Evolutionary conservation across 768 basidiomycete species (phyloP).

Genomic region (Tylopilus rubrobrunneus): DNA sequence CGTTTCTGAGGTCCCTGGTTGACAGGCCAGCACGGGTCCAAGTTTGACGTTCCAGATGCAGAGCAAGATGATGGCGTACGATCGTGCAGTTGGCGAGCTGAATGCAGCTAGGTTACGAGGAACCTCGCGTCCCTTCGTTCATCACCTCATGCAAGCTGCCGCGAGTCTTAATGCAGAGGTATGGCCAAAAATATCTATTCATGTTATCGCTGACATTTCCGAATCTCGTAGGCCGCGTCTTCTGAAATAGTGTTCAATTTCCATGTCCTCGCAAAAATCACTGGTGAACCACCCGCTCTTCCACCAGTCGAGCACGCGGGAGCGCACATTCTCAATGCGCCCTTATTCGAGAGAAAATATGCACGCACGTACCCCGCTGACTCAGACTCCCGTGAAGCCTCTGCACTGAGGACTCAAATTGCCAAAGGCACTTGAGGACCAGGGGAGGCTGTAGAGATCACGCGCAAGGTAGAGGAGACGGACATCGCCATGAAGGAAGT

Average conservation of each 20-base stretch:
- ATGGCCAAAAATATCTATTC: background rate
- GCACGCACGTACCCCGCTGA: conserved; percentile 73
- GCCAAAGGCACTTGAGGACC: conserved; percentile 81
- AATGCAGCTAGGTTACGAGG: conserved; percentile 71
- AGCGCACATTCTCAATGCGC: conserved; percentile 79
- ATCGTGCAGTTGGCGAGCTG: conserved; percentile 73
- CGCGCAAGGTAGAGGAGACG: conserved; percentile 93
- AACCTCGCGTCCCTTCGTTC: conserved; percentile 72
- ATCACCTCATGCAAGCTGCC: conserved; percentile 67
- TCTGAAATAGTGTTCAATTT: conserved; percentile 67
- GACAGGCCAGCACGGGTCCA: conserved; percentile 44
- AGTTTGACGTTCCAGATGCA: conserved; percentile 77
- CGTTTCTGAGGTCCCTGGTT: conserved; percentile 5
- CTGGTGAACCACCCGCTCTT: conserved; percentile 67
- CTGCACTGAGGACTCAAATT: conserved; percentile 65
- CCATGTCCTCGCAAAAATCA: conserved; percentile 73
- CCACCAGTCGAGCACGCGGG: conserved; percentile 76
- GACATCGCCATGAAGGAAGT: conserved; percentile 95
- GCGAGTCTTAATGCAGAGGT: conserved; percentile 57
- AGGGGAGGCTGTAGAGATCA: conserved; percentile 96
- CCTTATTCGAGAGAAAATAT: conserved; percentile 77
- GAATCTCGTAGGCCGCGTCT: conserved; percentile 38
- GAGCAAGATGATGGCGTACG: conserved; percentile 94
- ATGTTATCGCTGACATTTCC: conserved; percentile 4
- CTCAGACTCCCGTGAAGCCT: conserved; percentile 60